Base-by-base conservation (phyloP, 768 basidiomycete species). In the Leccinum rimulosum region DNA sequence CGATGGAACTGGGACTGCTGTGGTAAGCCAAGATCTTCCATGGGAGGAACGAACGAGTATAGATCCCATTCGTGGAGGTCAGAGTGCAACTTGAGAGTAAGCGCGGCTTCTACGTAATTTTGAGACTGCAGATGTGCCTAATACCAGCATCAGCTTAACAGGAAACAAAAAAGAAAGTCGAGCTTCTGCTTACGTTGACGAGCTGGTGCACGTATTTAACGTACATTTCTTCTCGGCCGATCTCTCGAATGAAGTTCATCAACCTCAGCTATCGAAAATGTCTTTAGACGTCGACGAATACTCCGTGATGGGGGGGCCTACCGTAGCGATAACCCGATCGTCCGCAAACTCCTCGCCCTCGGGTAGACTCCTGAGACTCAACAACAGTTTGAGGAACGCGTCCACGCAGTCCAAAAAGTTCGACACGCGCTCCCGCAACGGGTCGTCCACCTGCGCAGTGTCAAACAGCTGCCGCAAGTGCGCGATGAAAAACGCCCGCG, bases 191-290 rank as follows among this genome's bases (percentile, higher is more conserved):
- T 68, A 95, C 91, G 66, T 93, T 91, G 53, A 96, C 93, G 27
- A 97, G 86, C 69, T 95, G 93, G 69, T 97, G 93, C 25, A 96
- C 91, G 71, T 96, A 96, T 82, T 95, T 93, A 74, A 95, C 91
- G 67, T 95, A 96, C 60, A 97, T 94, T 69, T 95, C 94, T 67
- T 93, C 89, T 12, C 95, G 81, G 17, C 94, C 94, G 57, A 96
- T 95, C 17, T 90, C 84, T 17, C 93, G 84, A 64, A 96, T 93
- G 73, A 95, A 97, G 71, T 94, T 93, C 89, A 97, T 94, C 60
- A 97, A 77, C 35, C 92, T 83, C 61, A 95, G 78, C 90, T 92
- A 60, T 52, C 36, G 52, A 30, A 19, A 28, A 54, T 12, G n/a
- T 66, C n/a, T 15, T 67, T 59, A 69, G 50, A 53, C 1, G 4